Base-by-base conservation (phyloP, 2,329 filamentous ascomycete species). In the Aspergillus sp. region DNA sequence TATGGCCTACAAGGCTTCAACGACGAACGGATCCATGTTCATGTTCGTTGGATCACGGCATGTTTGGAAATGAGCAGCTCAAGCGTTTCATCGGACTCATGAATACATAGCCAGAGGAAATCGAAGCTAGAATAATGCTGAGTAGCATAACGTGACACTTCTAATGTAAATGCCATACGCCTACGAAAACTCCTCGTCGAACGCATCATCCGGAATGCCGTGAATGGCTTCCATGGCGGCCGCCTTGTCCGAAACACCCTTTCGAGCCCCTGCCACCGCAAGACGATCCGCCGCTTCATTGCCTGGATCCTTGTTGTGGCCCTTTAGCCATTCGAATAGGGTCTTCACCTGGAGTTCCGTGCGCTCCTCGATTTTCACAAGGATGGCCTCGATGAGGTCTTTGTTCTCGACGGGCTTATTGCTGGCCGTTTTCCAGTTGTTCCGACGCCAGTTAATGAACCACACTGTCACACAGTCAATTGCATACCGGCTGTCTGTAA, bases 381-480 rank as follows among this genome's bases (percentile, higher is more conserved):
- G 70, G 41, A 94, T 82, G 2, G 78, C 78, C 62, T 85, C 78
- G 48, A 97, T 78, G 19, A 97, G 70, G 59, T 98, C 93, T 59
- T 81, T 81, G 65, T 98, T 97, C 71, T 90, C 85, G 5, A 97
- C 91, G 0, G 78, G 69, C 49, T 83, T 84, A 7, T 81, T 80
- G 0, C 75, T 71, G 3, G 80, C 70, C n/a, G 82, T 95, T 61
- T 77, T 78, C 91, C 91, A 98, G 4, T 77, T 77, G 57, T 91
- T 84, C 47, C 69, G 76, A 52, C 80, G 74, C 93, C 93, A 97
- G 47, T 78, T 82, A 26, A 70, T 66, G 59, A 82, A 89, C 91
- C 93, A 98, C 40, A 82, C 77, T 1, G 84, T 94, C 28, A 89
- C 81, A 61, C 91, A 97, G 55, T 90, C 84, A 66, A 96, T 95